Conservation (phyloP, 2,329 filamentous ascomycete genomes). For the Fusarium pseudocircinatum region DNA sequence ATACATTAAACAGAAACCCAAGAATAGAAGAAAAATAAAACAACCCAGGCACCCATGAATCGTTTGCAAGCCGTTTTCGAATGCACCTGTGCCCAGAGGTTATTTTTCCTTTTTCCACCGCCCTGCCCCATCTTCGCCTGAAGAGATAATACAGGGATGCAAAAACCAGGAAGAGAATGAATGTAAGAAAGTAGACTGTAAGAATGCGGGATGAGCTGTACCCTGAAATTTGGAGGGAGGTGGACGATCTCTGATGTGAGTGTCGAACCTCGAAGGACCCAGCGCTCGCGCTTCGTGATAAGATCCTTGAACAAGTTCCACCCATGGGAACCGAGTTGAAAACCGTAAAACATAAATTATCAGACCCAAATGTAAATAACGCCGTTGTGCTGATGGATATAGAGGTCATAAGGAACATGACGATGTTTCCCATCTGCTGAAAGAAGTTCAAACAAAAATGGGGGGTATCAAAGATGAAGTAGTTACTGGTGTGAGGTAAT, state of each 20-base stretch:
- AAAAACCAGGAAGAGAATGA: slow-evolving; percentile 11
- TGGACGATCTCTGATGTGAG: not conserved
- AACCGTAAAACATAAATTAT: slow-evolving; percentile 38
- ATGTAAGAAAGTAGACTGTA: not conserved
- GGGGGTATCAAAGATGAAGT: slow-evolving; percentile 53
- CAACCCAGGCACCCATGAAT: slow-evolving; percentile 5
- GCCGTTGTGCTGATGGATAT: slow-evolving; percentile 45
- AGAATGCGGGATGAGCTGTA: slow-evolving; percentile 17
- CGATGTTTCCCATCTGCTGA: slow-evolving; percentile 42
- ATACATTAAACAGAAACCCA: slow-evolving; percentile 25
- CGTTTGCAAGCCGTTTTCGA: slow-evolving; percentile 23
- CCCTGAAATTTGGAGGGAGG: slow-evolving; percentile 23
- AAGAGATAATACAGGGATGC: slow-evolving; percentile 10
- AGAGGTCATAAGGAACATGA: slow-evolving; percentile 44
- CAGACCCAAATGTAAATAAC: slow-evolving; percentile 41
- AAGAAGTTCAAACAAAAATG: slow-evolving; percentile 40
- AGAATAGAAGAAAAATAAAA: not conserved
- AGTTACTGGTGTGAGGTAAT: slow-evolving; percentile 44
- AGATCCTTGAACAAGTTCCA: slow-evolving; percentile 19
- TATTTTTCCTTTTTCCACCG: slow-evolving; percentile 21
- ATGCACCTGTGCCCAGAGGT: slow-evolving; percentile 17
- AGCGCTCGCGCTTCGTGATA: slow-evolving; percentile 23
- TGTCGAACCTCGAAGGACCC: slow-evolving; percentile 5
- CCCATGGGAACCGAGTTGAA: slow-evolving; percentile 26
- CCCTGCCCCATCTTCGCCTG: slow-evolving; percentile 20